phyloP scores from a whole-genome alignment of 2,329 filamentous ascomycete species.

The Hypocrella siamensis region DNA sequence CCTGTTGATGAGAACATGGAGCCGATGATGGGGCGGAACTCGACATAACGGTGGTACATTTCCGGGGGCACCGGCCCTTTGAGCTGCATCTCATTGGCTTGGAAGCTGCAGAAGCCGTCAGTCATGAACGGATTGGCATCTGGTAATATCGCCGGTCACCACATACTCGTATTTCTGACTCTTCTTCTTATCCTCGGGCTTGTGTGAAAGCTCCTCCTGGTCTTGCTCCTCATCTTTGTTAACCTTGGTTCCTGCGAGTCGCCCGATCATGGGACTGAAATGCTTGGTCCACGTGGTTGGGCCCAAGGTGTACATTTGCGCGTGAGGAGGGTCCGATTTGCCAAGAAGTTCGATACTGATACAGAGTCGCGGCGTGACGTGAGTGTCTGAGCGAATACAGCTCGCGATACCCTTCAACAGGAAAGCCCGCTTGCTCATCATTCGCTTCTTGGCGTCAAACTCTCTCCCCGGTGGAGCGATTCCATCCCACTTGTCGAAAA shows the following conservation, averaged over 20 bases:
- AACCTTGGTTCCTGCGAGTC: slow-evolving; percentile 58
- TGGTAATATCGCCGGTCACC: too few species aligned
- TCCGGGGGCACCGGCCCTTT: slow-evolving; percentile 63
- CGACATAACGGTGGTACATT: slow-evolving; percentile 84
- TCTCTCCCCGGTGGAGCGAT: slow-evolving; percentile 40
- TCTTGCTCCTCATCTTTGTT: slow-evolving; percentile 41
- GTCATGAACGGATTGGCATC: not conserved
- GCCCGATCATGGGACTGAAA: slow-evolving; percentile 77
- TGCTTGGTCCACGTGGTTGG: slow-evolving; percentile 67
- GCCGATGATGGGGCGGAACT: slow-evolving; percentile 81
- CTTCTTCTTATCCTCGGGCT: slow-evolving; percentile 29
- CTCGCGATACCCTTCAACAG: slow-evolving; percentile 52
- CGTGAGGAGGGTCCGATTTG: slow-evolving; percentile 52
- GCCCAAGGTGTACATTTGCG: slow-evolving; percentile 62
- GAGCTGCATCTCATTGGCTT: slow-evolving; percentile 83
- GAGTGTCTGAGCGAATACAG: slow-evolving; percentile 41
- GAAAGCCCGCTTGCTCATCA: slow-evolving; percentile 79
- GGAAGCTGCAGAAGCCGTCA: slow-evolving; percentile 46
- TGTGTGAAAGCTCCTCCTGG: slow-evolving; percentile 5
- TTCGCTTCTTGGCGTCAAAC: slow-evolving; percentile 66
- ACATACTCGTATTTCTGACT: slow-evolving; percentile 63
- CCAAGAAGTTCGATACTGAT: slow-evolving; percentile 69
- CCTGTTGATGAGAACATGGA: slow-evolving; percentile 74
- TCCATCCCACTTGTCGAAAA: slow-evolving; percentile 53
- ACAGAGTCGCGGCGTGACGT: slow-evolving; percentile 55